Base-by-base conservation (phyloP, 2,329 filamentous ascomycete genomes). In the Alternaria gaisen region DNA sequence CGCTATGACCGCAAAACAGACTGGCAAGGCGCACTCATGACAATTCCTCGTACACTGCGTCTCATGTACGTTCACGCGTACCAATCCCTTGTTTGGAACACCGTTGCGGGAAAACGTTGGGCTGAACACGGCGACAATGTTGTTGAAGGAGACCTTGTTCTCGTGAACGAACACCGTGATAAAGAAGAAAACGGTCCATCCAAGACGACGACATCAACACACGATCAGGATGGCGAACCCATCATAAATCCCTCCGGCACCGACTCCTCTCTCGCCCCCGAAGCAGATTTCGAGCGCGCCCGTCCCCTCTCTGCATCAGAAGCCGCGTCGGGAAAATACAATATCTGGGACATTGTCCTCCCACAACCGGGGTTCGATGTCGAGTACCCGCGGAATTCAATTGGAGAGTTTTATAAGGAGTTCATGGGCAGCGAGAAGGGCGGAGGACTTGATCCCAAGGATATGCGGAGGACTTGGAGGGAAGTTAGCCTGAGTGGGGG, bases 61-160 rank as follows among this genome's bases (percentile, higher is more conserved):
- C 87, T 93, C 60, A 97, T 99, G 91, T 99, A 98, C 76, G 90
- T 97, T 16, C 95, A 99, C 77, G 94, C 95, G 5, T 98, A 97
- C 80, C 95, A 99, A 78, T 97, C 92, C 6, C 87, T 93, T 38
- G 89, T 99, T 9, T 99, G 94, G 94, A 99, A 99, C 80, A 87
- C 88, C 67, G 91, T 88, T 12, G 92, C 88, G 2, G 93, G 91
- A 66, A 88, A 90, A 69, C 90, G 95, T 47, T 97, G 93, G 90
- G 86, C 88, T 42, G 81, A 87, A 3, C 90, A 91, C 74, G 93
- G 94, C 52, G 79, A 84, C 60, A 85, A 84, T 56, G 92, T 97
- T 16, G 85, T 97, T 14, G 87, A 90, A 69, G 95, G 95, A 32
- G 95, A 99, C 77, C 86, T 99, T 11, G 88, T 97, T 43, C 84